Base-by-base conservation (phyloP, 1,284 basidiomycete genomes). In the Irpex sp. region DNA sequence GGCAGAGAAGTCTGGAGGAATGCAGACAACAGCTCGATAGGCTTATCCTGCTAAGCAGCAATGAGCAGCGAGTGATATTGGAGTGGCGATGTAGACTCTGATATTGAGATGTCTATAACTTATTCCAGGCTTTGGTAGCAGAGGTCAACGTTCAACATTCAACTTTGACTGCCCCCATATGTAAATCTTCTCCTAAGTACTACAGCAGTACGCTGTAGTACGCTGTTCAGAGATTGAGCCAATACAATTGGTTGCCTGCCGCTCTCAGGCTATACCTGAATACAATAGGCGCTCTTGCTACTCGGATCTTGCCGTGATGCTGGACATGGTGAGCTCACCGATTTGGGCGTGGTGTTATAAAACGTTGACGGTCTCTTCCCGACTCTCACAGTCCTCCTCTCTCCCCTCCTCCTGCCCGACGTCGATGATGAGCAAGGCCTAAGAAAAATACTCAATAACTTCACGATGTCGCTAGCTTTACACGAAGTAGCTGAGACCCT, bases 1-100 rank as follows among this genome's bases (percentile, higher is more conserved):
- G 13, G 72, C 79, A 37, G 83, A 90, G 75, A 87, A 83, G 70
- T 71, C 79, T 2, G 83, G 78, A 9, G 82, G 79, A 5, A 79
- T 83, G 69, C 84, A 84, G 49, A 86, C 85, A 6, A 74, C 70
- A 7, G 72, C 71, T 9, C 64, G 73, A 61, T 73, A 46, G 60
- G 17, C 33, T 15, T 8, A 15, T n/a, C 49, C 8, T 51, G 21
- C 21, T 26, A 26, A 26, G 49, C 49, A 43, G 39, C n/a, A 43
- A 11, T 43, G 39, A 11, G 9, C 39, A n/a, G 8, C 39, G 39
- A n/a, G 39, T 43, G 39, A n/a, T 43, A n/a, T 43, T 4, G 39
- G 39, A 11, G 9, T 43, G 8, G 8, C 39, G 8, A 11, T 43
- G n/a, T n/a, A 26, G 21, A 26, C 21, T 26, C 21, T 8, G 37